A percentile compares a stretch with the other conserved stretches of the same genome.
Evolutionary conservation across 1,284 basidiomycete species (phyloP).

Genomic region (Malassezia furfur): DNA sequence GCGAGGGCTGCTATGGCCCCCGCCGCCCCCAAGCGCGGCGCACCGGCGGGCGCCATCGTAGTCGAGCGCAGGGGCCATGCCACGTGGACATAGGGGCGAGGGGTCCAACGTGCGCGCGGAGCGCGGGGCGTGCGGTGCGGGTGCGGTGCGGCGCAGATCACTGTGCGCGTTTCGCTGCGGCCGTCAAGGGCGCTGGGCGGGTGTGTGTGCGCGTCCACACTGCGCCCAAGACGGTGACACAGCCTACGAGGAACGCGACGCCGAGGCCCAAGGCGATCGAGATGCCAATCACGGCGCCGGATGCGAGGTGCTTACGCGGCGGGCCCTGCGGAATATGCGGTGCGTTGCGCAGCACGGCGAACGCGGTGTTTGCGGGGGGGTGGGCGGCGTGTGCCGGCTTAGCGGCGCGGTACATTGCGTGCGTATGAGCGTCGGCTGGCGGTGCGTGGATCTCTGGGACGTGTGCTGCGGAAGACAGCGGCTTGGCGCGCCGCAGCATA

Average conservation of each 20-base stretch:
- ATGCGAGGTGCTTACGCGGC: neutral
- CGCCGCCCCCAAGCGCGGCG: neutral
- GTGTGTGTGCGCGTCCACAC: neutral
- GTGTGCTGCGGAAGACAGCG: too few relatives aligned
- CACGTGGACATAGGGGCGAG: neutral
- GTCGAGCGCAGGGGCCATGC: neutral
- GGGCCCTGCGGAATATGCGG: neutral
- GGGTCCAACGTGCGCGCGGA: too few relatives aligned
- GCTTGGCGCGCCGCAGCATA: too few relatives aligned
- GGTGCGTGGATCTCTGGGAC: too few relatives aligned
- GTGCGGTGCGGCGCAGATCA: too few relatives aligned
- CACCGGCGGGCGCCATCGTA: neutral
- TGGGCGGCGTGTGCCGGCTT: neutral
- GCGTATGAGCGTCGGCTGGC: neutral
- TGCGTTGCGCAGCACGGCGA: neutral
- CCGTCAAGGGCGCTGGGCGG: too few relatives aligned
- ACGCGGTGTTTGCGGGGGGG: neutral
- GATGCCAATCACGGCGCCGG: slow-evolving; percentile 1
- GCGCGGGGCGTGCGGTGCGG: too few relatives aligned
- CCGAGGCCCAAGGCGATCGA: slow-evolving; percentile 2
- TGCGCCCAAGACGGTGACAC: neutral
- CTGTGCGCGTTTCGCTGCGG: too few relatives aligned
- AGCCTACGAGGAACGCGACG: neutral
- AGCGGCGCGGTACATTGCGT: neutral
- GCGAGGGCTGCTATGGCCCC: neutral